Base-by-base conservation (phyloP, 805 yeast species). In the Sugiyamaella qingdaonensis region DNA sequence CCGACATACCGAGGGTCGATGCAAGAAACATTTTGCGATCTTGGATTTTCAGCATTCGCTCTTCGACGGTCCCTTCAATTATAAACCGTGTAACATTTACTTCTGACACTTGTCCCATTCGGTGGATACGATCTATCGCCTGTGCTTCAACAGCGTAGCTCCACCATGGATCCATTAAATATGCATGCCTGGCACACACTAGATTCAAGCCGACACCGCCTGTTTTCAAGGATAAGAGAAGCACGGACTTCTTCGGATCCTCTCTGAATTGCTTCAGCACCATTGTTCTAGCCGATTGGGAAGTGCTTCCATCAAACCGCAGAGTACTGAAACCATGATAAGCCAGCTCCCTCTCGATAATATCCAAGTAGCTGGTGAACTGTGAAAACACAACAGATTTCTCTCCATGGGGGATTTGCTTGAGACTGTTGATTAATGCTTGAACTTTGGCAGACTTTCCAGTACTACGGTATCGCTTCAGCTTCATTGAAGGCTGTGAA, bases 131-230 rank as follows among this genome's bases (percentile, higher is more conserved):
- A 69, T 90, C 96, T 55, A 90, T 87, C 0, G 96, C 96, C 67
- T 89, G 97, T 48, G 87, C 88, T 62, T 89, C 96, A 51, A 85
- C 81, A 47, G 95, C 88, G 45, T 88, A 95, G 31, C 94, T 87
- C 97, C 97, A 91, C 94, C 96, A 91, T 0, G 97, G 97, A 63
- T 91, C 97, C 88, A 92, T 85, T 79, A 91, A 77, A 61, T 83
- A 89, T 2, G 95, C 97, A 34, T 80, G 77, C 0, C 88, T 85
- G 0, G 97, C 96, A 48, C 84, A 81, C 0, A 96, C 91, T 55
- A 91, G 72, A 64, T 91, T 91, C 57, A 91, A 73, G 0, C 97
- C 97, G 10, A 90, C 96, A 7, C 97, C 97, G 21, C 97, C 97
- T 0, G 97, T 95, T 67, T 89, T 91, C 57, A 90, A 70, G 7